Evolutionary conservation across 2,329 filamentous ascomycete species (phyloP), one percentile per base, ranked within the genome.

Genomic region (Penicillium sp.): DNA sequence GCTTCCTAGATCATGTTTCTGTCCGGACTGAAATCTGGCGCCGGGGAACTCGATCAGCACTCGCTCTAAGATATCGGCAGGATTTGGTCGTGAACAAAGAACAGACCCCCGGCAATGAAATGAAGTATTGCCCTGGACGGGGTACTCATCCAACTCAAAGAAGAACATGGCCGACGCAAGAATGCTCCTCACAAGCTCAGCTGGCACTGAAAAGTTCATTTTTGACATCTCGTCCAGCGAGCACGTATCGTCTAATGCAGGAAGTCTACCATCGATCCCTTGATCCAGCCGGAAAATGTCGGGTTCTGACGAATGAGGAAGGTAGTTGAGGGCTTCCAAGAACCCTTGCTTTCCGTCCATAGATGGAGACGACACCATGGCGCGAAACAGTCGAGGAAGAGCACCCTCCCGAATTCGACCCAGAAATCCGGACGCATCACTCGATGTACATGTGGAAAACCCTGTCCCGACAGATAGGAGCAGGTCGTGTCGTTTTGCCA

Each of bases 41-140:
- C 41, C 53, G 51, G 54, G 40, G 58, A 60, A 30, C 55, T 51
- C 11, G 23, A 16, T 5, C 8, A 49, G 43, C 7, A 62, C 42
- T 38, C 51, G 27, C 7, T 48, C 32, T 18, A 62, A 13, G 19
- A 64, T 30, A 2, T 19, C 11, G 16, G 23, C 32, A 42, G 53
- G 19, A 7, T 29, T 7, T 5, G 19, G 32, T 38, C 46, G 47
- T 42, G 41, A 23, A 23, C 61, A 65, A 11, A 61, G 56, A 18
- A 65, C 55, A n/a, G 60, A 60, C 16, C 62, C 61, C 34, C 51
- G 47, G 48, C 56, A 62, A 30, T 34, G 38, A 43, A 58, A 61
- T 10, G 34, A 23, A 23, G 23, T 5, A 23, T 23, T 38, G n/a
- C 51, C 61, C n/a, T 54, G 39, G 9, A 47, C 45, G 34, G 61